Percentiles rank a stretch among this genome's conserved stretches.
These are phyloP conservation scores for Kondoa malvinella DNA, from an alignment of 768 basidiomycete genomes.

Conservation along the genomic window DNA sequence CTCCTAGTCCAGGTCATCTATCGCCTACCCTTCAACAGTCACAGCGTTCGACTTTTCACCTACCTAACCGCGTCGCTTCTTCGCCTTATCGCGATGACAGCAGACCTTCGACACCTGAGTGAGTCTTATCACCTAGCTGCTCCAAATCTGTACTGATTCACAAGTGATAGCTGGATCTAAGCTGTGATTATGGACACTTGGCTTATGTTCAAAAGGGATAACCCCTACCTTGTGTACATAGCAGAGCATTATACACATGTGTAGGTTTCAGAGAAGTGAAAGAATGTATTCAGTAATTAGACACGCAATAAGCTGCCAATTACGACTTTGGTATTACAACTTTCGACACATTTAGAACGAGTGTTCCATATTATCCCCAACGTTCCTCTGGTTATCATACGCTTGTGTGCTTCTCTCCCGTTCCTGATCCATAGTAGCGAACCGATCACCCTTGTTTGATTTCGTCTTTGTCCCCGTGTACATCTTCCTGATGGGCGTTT, in stretches of 20 bases:
- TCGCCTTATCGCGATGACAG: not conserved
- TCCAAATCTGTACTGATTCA: not conserved
- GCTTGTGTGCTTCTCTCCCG: not conserved
- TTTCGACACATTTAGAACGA: not conserved
- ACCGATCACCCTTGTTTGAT: not conserved
- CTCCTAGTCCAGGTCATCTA: not conserved
- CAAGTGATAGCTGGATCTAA: not conserved
- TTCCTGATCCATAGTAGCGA: constrained; percentile 3
- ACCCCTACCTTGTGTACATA: too few species aligned
- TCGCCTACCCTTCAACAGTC: not conserved
- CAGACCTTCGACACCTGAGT: not conserved
- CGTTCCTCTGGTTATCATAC: not conserved
- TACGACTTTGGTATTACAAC: not conserved
- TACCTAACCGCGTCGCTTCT: not conserved
- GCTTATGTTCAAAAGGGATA: too few species aligned
- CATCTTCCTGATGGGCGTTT: not conserved
- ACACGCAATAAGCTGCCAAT: too few species aligned
- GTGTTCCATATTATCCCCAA: not conserved
- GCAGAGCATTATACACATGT: too few species aligned
- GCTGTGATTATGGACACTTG: not conserved
- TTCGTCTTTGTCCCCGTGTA: constrained; percentile 1
- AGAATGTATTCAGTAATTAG: too few species aligned
- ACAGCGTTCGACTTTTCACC: constrained; percentile 1
- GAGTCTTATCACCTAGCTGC: not conserved
- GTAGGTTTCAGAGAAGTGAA: too few species aligned